Percentiles rank a stretch among this genome's conserved stretches.
Conservation (phyloP, 345 rosid genomes). For the Theobroma cacao region DNA sequence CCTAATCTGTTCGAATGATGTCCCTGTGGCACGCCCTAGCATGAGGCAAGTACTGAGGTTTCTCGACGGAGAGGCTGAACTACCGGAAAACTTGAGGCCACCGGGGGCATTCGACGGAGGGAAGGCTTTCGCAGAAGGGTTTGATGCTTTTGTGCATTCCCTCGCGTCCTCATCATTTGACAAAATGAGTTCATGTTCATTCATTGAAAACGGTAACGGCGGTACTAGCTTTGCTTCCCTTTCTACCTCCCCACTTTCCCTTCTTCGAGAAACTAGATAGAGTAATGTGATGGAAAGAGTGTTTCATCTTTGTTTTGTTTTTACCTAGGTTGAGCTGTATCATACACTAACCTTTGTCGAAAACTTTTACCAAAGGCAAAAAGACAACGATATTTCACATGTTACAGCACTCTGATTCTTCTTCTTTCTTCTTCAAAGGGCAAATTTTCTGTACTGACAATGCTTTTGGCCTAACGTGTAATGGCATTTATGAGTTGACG, state of each 20-base stretch:
- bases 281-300: neutral
- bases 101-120: slow-evolving; percentile 10
- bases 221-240: slow-evolving; percentile 25
- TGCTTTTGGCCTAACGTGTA: neutral
- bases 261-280: slow-evolving; percentile 19
- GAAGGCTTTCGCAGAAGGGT: slow-evolving; percentile 19
- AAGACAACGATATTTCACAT: neutral
- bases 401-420: neutral
- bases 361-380: neutral
- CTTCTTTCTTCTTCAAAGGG: neutral
- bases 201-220: slow-evolving; percentile 17
- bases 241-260: slow-evolving; percentile 38
- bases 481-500: neutral
- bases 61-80: slow-evolving; percentile 53
- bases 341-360: neutral
- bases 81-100: slow-evolving; percentile 27
- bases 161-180: slow-evolving; percentile 39
- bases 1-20: slow-evolving; percentile 63
- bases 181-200: slow-evolving; percentile 24
- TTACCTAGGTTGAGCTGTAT: neutral
- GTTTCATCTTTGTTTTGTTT: neutral
- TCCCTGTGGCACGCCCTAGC: slow-evolving; percentile 53
- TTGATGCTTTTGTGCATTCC: slow-evolving; percentile 32
- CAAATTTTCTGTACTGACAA: neutral
- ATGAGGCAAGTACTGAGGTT: slow-evolving; percentile 69